Percentiles rank a stretch among this genome's conserved stretches.
phyloP scores from a whole-genome alignment of 2,329 filamentous ascomycete genomes.

The Bisporella sp. region DNA sequence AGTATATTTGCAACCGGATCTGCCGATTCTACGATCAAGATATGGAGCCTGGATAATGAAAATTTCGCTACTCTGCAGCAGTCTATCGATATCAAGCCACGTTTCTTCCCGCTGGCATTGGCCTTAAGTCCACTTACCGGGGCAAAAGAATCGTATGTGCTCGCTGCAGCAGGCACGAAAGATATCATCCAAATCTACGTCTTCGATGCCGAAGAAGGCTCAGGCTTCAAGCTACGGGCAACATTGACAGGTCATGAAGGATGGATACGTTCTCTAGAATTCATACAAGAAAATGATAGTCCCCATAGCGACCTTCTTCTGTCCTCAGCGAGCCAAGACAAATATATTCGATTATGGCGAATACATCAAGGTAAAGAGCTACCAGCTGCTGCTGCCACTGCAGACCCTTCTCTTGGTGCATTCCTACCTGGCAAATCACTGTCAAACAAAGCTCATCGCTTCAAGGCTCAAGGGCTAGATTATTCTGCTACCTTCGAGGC shows the following conservation, averaged over 20 bases:
- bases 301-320: conserved; percentile 64
- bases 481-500: conserved; percentile 91
- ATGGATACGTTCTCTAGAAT: conserved; percentile 84
- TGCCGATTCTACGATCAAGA: conserved; percentile 65
- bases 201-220: conserved; percentile 34
- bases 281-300: conserved; percentile 54
- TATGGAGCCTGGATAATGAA: conserved; percentile 56
- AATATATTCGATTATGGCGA: conserved; percentile 92
- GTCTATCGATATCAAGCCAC: conserved; percentile 65
- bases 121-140: conserved; percentile 57
- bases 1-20: conserved; percentile 67
- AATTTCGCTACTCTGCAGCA: conserved; percentile 51
- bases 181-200: conserved; percentile 76
- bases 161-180: conserved; percentile 83
- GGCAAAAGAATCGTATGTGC: conserved; percentile 45
- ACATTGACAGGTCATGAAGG: conserved; percentile 86
- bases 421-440: conserved; percentile 63
- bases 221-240: conserved; percentile 63
- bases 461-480: conserved; percentile 51
- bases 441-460: conserved; percentile 81
- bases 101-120: conserved; percentile 74
- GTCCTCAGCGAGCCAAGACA: conserved; percentile 93
- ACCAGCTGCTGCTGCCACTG: conserved; percentile 45
- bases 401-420: conserved; percentile 50
- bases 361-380: conserved; percentile 64